A percentile compares a stretch with the other conserved stretches of the same genome.
Conservation (phyloP, 2,329 filamentous ascomycete genomes). For the Aureobasidium sp. region DNA sequence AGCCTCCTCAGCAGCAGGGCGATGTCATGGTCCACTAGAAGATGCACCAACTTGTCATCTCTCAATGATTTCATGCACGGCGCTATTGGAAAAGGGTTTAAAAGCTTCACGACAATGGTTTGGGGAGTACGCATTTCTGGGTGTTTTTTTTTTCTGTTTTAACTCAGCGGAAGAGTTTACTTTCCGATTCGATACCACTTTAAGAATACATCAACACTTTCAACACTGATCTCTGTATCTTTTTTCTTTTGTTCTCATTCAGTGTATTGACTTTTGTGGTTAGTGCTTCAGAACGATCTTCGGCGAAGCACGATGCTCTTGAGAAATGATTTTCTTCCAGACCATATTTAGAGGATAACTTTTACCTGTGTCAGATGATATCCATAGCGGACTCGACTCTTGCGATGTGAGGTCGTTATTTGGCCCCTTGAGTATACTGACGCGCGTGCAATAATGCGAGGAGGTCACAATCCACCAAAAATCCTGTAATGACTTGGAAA, state of each 20-base stretch:
- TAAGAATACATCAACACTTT: background rate
- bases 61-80: slow-evolving; percentile 11
- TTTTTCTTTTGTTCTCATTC: background rate
- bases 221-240: background rate
- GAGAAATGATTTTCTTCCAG: no score
- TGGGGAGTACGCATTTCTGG: slow-evolving; percentile 11
- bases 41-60: background rate
- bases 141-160: background rate
- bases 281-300: background rate
- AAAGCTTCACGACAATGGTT: slow-evolving; percentile 13
- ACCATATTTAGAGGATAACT: no score
- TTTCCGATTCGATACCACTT: slow-evolving; percentile 3
- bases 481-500: background rate
- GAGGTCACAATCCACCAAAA: background rate
- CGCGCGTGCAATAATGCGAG: background rate
- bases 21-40: slow-evolving; percentile 20
- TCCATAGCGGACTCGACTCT: no score
- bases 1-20: slow-evolving; percentile 14
- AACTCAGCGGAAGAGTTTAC: background rate
- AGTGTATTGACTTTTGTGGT: no score
- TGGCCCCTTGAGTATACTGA: background rate
- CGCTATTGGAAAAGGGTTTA: slow-evolving; percentile 1
- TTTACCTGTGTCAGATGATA: no score
- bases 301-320: no score
- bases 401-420: no score